Conservation (phyloP, 1,139 yeast genomes). For the Hansenula sp. region DNA sequence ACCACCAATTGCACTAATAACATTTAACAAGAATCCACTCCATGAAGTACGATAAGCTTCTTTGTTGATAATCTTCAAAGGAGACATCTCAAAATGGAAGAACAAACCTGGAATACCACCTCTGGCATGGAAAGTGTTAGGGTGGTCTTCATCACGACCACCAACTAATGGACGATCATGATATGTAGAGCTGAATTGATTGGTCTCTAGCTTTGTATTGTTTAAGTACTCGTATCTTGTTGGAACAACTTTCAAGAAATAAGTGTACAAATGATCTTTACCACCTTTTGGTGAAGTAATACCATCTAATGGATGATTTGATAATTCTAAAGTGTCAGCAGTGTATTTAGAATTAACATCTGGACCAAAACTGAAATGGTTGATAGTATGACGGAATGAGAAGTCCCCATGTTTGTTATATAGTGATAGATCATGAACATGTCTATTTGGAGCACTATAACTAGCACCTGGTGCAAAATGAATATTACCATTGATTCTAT, state of each 20-base stretch:
- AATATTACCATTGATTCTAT: slow-evolving; percentile 83
- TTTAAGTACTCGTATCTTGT: slow-evolving; percentile 74
- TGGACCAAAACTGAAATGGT: slow-evolving; percentile 82
- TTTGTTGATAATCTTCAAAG: slow-evolving; percentile 83
- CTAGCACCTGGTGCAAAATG: slow-evolving; percentile 91
- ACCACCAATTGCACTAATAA: slow-evolving; percentile 88
- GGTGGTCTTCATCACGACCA: slow-evolving; percentile 88
- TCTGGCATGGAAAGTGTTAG: slow-evolving; percentile 73
- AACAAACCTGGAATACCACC: slow-evolving; percentile 93
- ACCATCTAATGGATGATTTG: slow-evolving; percentile 74
- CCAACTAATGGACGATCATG: slow-evolving; percentile 85
- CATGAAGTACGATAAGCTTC: slow-evolving; percentile 77
- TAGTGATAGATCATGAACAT: slow-evolving; percentile 80
- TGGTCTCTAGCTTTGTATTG: slow-evolving; percentile 61
- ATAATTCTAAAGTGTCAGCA: slow-evolving; percentile 21
- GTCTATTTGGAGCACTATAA: slow-evolving; percentile 51
- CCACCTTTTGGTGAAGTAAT: slow-evolving; percentile 34
- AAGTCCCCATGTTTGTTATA: slow-evolving; percentile 57
- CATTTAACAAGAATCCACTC: slow-evolving; percentile 82
- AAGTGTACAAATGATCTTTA: slow-evolving; percentile 66
- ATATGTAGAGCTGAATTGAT: slow-evolving; percentile 86
- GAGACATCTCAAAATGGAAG: slow-evolving; percentile 87
- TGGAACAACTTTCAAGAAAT: slow-evolving; percentile 86
- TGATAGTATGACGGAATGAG: slow-evolving; percentile 61
- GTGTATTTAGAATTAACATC: slow-evolving; percentile 32